Evolutionary conservation across 2,329 filamentous ascomycete genomes (phyloP), one percentile per base, ranked within the genome.

Genomic region (Penicillium sp.): DNA sequence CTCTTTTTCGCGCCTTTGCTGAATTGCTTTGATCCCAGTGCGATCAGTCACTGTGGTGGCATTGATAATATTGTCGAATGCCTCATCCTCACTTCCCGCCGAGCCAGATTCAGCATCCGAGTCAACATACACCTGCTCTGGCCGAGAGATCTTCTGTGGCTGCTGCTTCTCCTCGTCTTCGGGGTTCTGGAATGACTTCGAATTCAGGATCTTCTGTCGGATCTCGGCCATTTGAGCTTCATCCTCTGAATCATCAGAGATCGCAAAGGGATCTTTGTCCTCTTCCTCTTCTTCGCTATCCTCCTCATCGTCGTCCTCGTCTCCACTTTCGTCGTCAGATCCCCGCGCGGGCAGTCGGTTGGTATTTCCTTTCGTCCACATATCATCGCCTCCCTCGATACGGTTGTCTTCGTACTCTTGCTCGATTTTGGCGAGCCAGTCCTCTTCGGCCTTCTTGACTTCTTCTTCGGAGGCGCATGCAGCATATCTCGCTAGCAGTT

Each of bases 141-240:
- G 84, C 34, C 82, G 79, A 8, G 84, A 72, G 56, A 91, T 86
- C n/a, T 81, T 84, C 64, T 87, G 82, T 0, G 83, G 85, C 31
- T 71, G 68, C 54, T 82, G 81, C 62, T 86, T 87, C 58, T 76
- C 57, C 9, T 81, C 76, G 22, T 63, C 58, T 16, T 67, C 62
- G 14, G 73, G 71, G 61, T 90, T 90, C 40, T 88, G 78, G 67
- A 99, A 99, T 0, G 92, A 86, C 69, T 93, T 97, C 6, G 93
- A 96, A 6, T 88, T 89, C 2, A 99, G 83, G n/a, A 97, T 91
- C 64, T 91, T 90, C 51, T 89, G 86, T 46, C 94, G 85, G 49
- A 99, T 87, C 67, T 96, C 92, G 34, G 91, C 92, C 92, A 97
- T 97, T 69, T 92, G 87, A 49, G 90, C 89, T 65, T 95, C 91